Conservation (phyloP, 208 protist genomes). For the Phytomonas francai region DNA sequence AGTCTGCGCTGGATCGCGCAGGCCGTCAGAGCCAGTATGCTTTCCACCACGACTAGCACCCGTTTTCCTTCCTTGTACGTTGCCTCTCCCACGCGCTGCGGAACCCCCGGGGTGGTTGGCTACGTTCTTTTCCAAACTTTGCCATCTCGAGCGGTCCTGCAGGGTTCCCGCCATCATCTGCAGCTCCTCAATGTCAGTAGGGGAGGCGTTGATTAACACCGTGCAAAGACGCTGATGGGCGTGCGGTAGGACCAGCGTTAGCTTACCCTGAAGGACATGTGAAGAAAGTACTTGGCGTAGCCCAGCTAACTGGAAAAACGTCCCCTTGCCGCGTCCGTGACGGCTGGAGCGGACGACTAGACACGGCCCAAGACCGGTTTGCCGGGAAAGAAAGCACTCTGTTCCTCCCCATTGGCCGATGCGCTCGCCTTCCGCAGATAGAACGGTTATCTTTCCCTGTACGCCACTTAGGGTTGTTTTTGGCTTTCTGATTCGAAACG, state of each 20-base stretch:
- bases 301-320: slow-evolving; percentile 53
- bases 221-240: slow-evolving; percentile 32
- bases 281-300: slow-evolving; percentile 47
- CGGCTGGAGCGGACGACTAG: slow-evolving; percentile 63
- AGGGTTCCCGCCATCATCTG: slow-evolving; percentile 55
- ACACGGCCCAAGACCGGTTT: slow-evolving; percentile 62
- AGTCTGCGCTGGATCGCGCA: slow-evolving; percentile 13
- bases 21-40: background rate
- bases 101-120: slow-evolving; percentile 3
- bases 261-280: slow-evolving; percentile 43
- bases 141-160: slow-evolving; percentile 40
- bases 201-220: slow-evolving; percentile 57
- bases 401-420: slow-evolving; percentile 79
- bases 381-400: slow-evolving; percentile 74
- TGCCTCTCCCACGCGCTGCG: background rate
- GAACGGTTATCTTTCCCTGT: slow-evolving; percentile 48
- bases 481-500: slow-evolving; percentile 19
- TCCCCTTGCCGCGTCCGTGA: slow-evolving; percentile 55
- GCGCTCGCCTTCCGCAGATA: slow-evolving; percentile 47
- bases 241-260: slow-evolving; percentile 65
- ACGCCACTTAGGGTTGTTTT: slow-evolving; percentile 60
- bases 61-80: slow-evolving; percentile 3
- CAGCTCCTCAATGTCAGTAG: slow-evolving; percentile 46
- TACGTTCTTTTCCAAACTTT: slow-evolving; percentile 65
- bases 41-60: slow-evolving; percentile 4